These are phyloP conservation scores for Lotmaria passim DNA, from an alignment of 208 protist species.

Conservation along the genomic window DNA sequence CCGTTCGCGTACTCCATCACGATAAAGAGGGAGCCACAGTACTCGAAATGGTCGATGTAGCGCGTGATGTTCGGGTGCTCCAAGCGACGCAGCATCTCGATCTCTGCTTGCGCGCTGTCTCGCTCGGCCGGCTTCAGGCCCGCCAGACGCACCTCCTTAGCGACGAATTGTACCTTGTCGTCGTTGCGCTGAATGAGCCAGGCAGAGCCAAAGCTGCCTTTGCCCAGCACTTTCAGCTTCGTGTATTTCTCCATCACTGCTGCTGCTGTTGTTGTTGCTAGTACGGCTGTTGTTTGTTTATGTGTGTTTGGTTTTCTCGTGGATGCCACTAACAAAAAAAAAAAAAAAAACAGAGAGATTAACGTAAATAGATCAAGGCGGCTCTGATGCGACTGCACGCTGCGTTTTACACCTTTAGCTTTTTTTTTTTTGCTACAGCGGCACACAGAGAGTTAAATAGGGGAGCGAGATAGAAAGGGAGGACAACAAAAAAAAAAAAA, in stretches of 20 bases:
- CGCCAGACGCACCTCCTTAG: conserved; percentile 86
- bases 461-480: no score
- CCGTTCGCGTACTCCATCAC: conserved; percentile 94
- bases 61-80: conserved; percentile 92
- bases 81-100: conserved; percentile 84
- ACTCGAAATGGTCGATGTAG: conserved; percentile 90
- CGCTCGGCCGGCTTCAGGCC: conserved; percentile 81
- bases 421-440: no score
- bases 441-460: no score
- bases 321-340: no score
- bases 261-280: neutral
- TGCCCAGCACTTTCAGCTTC: conserved; percentile 87
- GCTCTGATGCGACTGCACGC: no score
- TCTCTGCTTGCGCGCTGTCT: conserved; percentile 88
- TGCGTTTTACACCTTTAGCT: no score
- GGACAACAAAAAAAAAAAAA: no score
- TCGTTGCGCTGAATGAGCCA: conserved; percentile 86
- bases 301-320: no score
- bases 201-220: conserved; percentile 91
- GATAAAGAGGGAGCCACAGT: conserved; percentile 85
- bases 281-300: no score
- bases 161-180: conserved; percentile 87
- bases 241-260: conserved; percentile 85
- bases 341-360: no score
- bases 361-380: no score